Base-by-base conservation (phyloP, 2,329 filamentous ascomycete genomes). In the Hortaea werneckii region DNA sequence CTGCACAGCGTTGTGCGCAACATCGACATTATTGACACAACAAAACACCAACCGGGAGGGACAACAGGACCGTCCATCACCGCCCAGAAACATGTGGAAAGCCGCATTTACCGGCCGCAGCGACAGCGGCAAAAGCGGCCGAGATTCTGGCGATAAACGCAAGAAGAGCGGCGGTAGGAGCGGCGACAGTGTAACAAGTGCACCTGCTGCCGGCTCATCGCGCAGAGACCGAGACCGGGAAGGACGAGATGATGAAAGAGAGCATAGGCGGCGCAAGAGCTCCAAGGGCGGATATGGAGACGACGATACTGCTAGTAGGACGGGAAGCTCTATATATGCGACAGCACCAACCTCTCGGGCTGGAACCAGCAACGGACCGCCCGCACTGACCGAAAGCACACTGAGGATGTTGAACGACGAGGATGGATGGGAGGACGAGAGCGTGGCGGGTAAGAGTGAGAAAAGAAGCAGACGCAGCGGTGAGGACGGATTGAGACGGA, bases 31-130 rank as follows among this genome's bases (percentile, higher is more conserved):
- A 20, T 20, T 20, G 20, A 20, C 20, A 20, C 20, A 20, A 20
- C 20, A 20, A 20, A 20, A 20, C 20, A 20, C 20, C 20, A 20
- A 20, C 4, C 20, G 20, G 20, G 20, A 20, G 20, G 20, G 20
- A 20, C 20, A 20, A 20, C 20, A 20, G 20, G 20, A 20, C 20
- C 20, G 20, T 20, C 20, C 20, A 20, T 20, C 20, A 20, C 20
- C 20, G 20, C 20, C 20, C 20, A 20, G 20, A 32, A 52, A 39
- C 6, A 63, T 63, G 60, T 63, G 59, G 59, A 63, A 61, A 52
- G 58, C 60, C 37, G 58, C 59, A n/a, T 62, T 63, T 44, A 54
- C 51, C 39, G 59, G 60, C 41, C 59, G 59, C 47, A 61, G 58
- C 47, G 60, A 61, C 45, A 54, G 52, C 37, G 54, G 56, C 45